These are phyloP conservation scores for Fomes fomentarius DNA, from an alignment of 1,284 basidiomycete species.

Conservation along the genomic window DNA sequence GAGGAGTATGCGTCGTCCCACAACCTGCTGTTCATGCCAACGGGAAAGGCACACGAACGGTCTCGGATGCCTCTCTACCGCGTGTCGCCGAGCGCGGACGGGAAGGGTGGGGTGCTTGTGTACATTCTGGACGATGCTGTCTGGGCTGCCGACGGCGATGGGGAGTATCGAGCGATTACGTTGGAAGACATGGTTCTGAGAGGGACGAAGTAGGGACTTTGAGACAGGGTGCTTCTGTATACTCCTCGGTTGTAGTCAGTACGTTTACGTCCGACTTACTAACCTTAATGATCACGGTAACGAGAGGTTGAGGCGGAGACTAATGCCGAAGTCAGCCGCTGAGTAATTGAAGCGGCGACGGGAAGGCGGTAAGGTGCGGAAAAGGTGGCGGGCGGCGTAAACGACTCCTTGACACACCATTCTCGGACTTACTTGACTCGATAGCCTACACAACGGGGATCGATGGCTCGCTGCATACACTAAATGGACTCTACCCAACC, in stretches of 20 bases:
- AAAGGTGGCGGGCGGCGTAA: slow-evolving; percentile 21
- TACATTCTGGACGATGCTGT: slow-evolving; percentile 90
- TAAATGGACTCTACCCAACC: slow-evolving; percentile 83
- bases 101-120: slow-evolving; percentile 82
- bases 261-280: too few species aligned
- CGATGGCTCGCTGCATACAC: slow-evolving; percentile 81
- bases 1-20: slow-evolving; percentile 85
- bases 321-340: slow-evolving; percentile 12
- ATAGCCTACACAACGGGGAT: slow-evolving; percentile 45
- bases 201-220: slow-evolving; percentile 42
- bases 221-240: background rate
- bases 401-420: slow-evolving; percentile 15
- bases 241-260: too few species aligned
- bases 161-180: slow-evolving; percentile 61
- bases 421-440: slow-evolving; percentile 26
- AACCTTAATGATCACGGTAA: background rate
- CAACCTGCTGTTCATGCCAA: slow-evolving; percentile 89
- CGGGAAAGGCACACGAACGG: slow-evolving; percentile 78
- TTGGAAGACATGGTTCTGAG: slow-evolving; percentile 73
- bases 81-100: slow-evolving; percentile 77
- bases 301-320: too few species aligned
- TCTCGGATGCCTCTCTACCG: slow-evolving; percentile 89
- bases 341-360: slow-evolving; percentile 23
- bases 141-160: slow-evolving; percentile 66
- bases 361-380: slow-evolving; percentile 19